phyloP scores from a whole-genome alignment of 371 early-diverging fungal species.

The Gilbertella persicaria region DNA sequence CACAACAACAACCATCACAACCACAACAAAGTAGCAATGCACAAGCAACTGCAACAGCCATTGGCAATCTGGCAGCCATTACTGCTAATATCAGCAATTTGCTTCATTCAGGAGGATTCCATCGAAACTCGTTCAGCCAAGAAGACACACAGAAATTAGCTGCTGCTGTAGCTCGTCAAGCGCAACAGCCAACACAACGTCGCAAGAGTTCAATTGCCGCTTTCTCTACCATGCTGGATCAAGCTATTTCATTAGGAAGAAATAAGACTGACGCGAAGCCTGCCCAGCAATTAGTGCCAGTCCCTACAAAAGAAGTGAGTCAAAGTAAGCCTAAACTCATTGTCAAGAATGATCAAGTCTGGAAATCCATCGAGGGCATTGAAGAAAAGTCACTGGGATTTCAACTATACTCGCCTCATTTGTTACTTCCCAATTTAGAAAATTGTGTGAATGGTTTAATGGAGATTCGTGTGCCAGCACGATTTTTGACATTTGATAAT shows the following conservation, averaged over 20 bases:
- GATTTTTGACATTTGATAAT: slow-evolving; percentile 59
- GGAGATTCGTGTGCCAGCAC: slow-evolving; percentile 58
- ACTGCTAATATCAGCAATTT: slow-evolving; percentile 38
- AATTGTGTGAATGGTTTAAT: slow-evolving; percentile 53
- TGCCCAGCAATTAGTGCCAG: background rate
- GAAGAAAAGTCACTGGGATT: slow-evolving; percentile 52
- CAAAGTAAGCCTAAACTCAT: slow-evolving; percentile 47
- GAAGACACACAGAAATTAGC: slow-evolving; percentile 34
- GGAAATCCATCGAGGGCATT: slow-evolving; percentile 38
- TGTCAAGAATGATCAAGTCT: slow-evolving; percentile 53
- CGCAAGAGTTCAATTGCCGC: slow-evolving; percentile 21
- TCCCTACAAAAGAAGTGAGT: slow-evolving; percentile 1
- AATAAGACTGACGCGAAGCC: background rate
- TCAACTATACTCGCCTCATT: slow-evolving; percentile 49
- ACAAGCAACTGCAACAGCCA: slow-evolving; percentile 27
- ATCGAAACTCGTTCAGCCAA: slow-evolving; percentile 23
- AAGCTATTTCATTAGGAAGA: slow-evolving; percentile 6
- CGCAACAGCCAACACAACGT: slow-evolving; percentile 8
- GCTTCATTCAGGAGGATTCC: slow-evolving; percentile 22
- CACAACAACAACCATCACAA: slow-evolving; percentile 16
- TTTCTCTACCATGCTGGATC: slow-evolving; percentile 16
- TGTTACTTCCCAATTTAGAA: slow-evolving; percentile 53
- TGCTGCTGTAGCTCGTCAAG: slow-evolving; percentile 16
- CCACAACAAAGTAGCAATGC: slow-evolving; percentile 1
- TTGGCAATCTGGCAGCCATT: slow-evolving; percentile 41